phyloP scores from a whole-genome alignment of 208 protist genomes.

The Trypanosoma lewisi region DNA sequence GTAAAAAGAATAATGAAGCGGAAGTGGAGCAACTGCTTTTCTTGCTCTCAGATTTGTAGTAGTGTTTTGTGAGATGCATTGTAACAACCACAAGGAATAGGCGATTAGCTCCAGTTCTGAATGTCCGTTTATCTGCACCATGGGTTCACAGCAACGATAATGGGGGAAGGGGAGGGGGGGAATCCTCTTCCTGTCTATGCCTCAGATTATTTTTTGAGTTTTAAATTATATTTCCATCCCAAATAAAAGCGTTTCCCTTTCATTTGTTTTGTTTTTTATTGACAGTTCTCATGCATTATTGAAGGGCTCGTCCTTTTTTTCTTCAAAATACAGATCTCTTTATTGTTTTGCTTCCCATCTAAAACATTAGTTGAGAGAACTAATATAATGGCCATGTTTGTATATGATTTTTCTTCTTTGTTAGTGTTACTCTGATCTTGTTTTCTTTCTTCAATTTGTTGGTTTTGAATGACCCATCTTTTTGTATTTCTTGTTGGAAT shows the following conservation, averaged over 20 bases:
- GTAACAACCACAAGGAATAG: neutral
- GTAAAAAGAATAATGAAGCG: neutral
- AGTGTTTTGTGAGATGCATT: neutral
- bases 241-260: neutral
- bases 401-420: no score
- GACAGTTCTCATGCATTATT: neutral
- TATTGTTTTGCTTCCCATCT: conserved; percentile 14
- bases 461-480: no score
- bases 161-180: no score
- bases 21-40: neutral
- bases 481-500: no score
- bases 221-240: no score
- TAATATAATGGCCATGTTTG: no score
- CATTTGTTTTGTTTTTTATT: neutral
- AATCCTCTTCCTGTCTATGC: no score
- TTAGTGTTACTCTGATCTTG: no score
- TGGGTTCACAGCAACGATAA: no score
- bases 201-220: no score
- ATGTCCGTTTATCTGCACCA: neutral
- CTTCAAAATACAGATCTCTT: neutral
- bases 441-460: no score
- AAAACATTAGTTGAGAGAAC: no score
- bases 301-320: conserved; percentile 15
- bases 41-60: neutral
- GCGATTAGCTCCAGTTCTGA: neutral